Percentiles rank a stretch among this genome's conserved stretches.
phyloP scores from a whole-genome alignment of 2,329 filamentous ascomycete genomes.

The Ophiostoma tasmaniense region DNA sequence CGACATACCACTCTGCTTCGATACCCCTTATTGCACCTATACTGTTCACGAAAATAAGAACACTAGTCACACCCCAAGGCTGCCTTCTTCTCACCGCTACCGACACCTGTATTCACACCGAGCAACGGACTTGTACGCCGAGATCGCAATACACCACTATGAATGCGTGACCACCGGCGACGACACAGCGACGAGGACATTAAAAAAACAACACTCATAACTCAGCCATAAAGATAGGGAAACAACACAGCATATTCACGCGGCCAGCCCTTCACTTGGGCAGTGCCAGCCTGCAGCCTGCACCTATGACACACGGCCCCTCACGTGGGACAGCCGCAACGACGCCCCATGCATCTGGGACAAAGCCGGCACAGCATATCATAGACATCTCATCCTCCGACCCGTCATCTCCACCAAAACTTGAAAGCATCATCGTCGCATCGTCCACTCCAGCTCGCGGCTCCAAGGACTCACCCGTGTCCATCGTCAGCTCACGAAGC shows the following conservation, averaged over 20 bases:
- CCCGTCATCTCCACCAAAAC: background rate
- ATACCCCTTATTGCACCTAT: background rate
- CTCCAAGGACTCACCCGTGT: background rate
- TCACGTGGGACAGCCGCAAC: background rate
- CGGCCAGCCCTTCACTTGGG: background rate
- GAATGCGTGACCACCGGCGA: background rate
- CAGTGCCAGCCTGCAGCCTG: background rate
- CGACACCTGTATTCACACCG: background rate
- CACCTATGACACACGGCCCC: background rate
- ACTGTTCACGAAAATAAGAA: background rate
- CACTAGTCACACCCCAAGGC: background rate
- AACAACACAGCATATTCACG: background rate
- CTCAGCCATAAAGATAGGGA: background rate
- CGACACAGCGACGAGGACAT: background rate
- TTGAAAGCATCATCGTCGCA: background rate
- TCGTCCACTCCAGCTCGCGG: background rate
- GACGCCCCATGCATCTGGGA: background rate
- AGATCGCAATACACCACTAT: background rate
- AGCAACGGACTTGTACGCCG: background rate
- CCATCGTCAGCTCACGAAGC: background rate
- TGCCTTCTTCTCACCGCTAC: background rate
- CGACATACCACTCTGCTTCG: background rate
- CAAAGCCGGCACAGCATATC: background rate
- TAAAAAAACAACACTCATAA: background rate
- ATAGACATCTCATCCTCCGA: background rate